phyloP scores from a whole-genome alignment of 192 early-diverging fungal species.

The Podila epicladia region DNA sequence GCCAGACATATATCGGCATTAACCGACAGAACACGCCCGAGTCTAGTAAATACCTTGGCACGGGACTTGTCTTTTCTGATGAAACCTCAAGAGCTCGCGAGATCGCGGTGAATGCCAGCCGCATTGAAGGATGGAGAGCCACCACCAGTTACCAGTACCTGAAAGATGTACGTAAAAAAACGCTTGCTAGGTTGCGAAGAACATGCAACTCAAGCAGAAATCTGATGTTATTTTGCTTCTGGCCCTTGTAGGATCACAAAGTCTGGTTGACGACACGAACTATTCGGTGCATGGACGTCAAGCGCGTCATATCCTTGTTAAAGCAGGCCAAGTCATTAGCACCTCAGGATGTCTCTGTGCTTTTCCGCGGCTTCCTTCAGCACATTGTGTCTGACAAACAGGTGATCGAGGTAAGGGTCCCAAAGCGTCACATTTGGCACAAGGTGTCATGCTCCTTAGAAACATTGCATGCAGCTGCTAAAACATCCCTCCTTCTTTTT shows the following conservation, averaged over 20 bases:
- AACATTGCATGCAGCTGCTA: background rate
- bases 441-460: too few species aligned
- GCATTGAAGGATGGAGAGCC: conserved; percentile 89
- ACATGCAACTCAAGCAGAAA: background rate
- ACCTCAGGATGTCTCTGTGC: conserved; percentile 68
- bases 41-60: conserved; percentile 64
- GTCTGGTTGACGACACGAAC: conserved; percentile 62
- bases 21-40: conserved; percentile 56
- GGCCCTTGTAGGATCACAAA: conserved; percentile 67
- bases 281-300: conserved; percentile 75
- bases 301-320: conserved; percentile 72
- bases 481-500: background rate
- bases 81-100: conserved; percentile 72
- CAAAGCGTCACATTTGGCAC: background rate
- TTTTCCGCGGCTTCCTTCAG: conserved; percentile 77
- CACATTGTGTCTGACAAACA: conserved; percentile 77
- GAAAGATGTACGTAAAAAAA: conserved; percentile 56
- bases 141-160: conserved; percentile 81
- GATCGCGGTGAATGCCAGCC: conserved; percentile 72
- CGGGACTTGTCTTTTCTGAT: conserved; percentile 79
- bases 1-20: conserved; percentile 68
- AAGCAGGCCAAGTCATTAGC: conserved; percentile 57
- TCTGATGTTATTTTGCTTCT: background rate
- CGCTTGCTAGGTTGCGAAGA: background rate
- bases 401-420: conserved; percentile 72